Conservation (phyloP, 805 yeast genomes). For the Candida tallmaniae region DNA sequence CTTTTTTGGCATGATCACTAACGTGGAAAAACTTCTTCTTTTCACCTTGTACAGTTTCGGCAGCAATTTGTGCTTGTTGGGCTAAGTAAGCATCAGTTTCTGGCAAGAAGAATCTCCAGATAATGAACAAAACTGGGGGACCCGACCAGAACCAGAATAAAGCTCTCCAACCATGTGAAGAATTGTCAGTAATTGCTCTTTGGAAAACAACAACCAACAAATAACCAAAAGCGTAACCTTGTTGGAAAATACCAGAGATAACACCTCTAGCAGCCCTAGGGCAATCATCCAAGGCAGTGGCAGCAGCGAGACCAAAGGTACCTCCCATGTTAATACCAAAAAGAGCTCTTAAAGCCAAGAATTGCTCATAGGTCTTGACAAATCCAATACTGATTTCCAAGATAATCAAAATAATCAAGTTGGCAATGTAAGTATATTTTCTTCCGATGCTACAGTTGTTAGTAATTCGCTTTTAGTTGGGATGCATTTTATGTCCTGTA, state of each 20-base stretch:
- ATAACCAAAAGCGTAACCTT: constrained; percentile 74
- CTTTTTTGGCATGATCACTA: constrained; percentile 7
- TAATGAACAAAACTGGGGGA: constrained; percentile 31
- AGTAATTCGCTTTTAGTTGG: too few species aligned
- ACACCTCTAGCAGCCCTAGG: constrained; percentile 53
- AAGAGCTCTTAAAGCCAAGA: constrained; percentile 57
- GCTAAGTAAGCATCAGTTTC: constrained; percentile 50
- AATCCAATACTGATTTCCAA: constrained; percentile 64
- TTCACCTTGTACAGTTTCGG: constrained; percentile 6
- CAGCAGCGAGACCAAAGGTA: constrained; percentile 41
- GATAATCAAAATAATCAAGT: constrained; percentile 42
- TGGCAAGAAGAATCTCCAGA: constrained; percentile 29
- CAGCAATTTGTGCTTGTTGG: constrained; percentile 20
- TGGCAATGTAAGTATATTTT: constrained; percentile 51
- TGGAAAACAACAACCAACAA: constrained; percentile 60
- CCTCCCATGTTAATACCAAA: constrained; percentile 60
- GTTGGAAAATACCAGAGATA: constrained; percentile 66
- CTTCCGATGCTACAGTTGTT: constrained; percentile 35
- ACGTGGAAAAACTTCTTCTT: constrained; percentile 4
- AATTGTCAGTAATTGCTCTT: constrained; percentile 51
- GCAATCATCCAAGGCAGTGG: constrained; percentile 51
- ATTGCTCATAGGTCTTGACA: constrained; percentile 50
- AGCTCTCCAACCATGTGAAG: constrained; percentile 56
- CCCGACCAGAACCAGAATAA: constrained; percentile 69
- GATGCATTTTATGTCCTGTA: too few species aligned